A percentile compares a stretch with the other conserved stretches of the same genome.
Evolutionary conservation across 768 basidiomycete species (phyloP).

Genomic region (Inosperma sp.): DNA sequence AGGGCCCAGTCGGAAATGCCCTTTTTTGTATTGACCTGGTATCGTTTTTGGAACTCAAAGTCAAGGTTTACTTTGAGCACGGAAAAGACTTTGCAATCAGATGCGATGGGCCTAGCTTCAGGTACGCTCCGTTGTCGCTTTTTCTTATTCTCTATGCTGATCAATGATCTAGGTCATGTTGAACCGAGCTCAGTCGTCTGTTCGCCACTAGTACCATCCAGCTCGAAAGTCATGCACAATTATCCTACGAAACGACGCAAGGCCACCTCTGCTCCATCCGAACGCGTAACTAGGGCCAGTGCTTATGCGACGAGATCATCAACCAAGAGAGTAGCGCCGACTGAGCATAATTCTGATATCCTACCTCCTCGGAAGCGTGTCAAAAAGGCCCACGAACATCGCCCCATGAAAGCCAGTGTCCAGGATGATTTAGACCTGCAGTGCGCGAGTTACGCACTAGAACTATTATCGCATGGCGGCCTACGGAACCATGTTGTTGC

Average conservation of each 20-base stretch:
- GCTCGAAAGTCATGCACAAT: neutral
- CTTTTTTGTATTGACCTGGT: neutral
- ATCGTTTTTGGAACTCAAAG: neutral
- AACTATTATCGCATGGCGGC: slow-evolving; percentile 21
- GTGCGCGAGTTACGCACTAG: slow-evolving; percentile 25
- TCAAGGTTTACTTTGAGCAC: neutral
- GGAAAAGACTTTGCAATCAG: neutral
- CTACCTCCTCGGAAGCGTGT: slow-evolving; percentile 2
- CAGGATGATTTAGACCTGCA: slow-evolving; percentile 8
- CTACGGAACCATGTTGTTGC: slow-evolving; percentile 15
- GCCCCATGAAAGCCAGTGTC: neutral
- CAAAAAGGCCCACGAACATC: neutral
- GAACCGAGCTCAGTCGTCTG: neutral
- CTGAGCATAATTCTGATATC: neutral
- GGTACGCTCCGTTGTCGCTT: neutral
- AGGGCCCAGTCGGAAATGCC: slow-evolving; percentile 1
- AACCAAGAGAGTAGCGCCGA: neutral
- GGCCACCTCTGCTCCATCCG: neutral
- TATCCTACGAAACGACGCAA: neutral
- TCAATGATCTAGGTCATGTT: neutral
- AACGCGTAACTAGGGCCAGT: neutral
- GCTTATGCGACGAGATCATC: neutral
- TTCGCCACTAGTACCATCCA: neutral
- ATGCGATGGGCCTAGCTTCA: neutral
- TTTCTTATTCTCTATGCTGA: neutral